Conservation (phyloP, 768 basidiomycete genomes). For the Paxillus involutus region DNA sequence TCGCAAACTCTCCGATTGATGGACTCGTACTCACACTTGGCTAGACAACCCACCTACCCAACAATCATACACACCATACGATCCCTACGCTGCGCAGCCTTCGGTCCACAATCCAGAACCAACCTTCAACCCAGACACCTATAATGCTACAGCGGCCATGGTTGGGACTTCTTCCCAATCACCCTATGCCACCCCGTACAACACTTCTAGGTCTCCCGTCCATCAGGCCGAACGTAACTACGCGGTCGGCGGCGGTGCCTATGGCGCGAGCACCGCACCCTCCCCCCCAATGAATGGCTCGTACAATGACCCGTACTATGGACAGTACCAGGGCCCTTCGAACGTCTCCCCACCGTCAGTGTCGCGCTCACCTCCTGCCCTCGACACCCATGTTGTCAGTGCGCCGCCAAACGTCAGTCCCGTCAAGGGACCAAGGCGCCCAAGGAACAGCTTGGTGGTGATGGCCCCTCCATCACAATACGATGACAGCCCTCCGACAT, state of each 20-base stretch:
- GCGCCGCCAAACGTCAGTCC: conserved; percentile 35
- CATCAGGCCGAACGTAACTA: conserved; percentile 49
- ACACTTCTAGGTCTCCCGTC: conserved; percentile 13
- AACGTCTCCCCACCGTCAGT: conserved; percentile 29
- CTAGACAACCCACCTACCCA: conserved; percentile 57
- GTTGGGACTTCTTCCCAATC: conserved; percentile 12
- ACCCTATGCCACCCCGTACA: conserved; percentile 14
- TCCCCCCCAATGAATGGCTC: conserved; percentile 35
- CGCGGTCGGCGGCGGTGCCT: conserved; percentile 56
- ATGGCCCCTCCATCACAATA: conserved; percentile 29
- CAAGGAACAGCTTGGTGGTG: conserved; percentile 23
- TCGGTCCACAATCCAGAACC: conserved; percentile 27
- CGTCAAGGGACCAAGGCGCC: conserved; percentile 42
- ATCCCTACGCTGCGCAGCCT: conserved; percentile 43
- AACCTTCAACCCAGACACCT: conserved; percentile 38
- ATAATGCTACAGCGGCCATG: conserved; percentile 33
- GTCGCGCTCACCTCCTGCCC: conserved; percentile 36
- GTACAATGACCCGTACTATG: conserved; percentile 30
- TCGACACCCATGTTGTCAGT: conserved; percentile 38
- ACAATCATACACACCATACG: conserved; percentile 51
- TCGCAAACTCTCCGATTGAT: neutral
- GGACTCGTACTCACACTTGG: conserved; percentile 3
- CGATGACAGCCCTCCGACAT: conserved; percentile 64
- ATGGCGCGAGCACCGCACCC: conserved; percentile 47
- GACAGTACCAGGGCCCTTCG: conserved; percentile 17